Conservation (phyloP, 192 early-diverging fungal genomes). For the Thamnidium elegans region DNA sequence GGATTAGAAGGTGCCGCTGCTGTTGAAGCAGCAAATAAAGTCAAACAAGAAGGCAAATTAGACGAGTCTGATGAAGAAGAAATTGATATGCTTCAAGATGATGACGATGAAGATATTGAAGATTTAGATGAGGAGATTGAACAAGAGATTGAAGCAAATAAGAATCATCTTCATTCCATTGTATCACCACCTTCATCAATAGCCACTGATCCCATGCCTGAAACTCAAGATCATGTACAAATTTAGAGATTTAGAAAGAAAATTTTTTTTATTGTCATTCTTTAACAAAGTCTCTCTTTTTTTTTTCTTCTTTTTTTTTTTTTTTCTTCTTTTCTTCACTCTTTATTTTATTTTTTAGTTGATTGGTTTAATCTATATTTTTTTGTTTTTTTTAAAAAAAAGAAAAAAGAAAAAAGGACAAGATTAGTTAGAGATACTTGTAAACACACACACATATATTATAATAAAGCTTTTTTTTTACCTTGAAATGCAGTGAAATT, state of each 20-base stretch:
- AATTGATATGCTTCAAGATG: conserved; percentile 10
- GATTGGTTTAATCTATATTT: conserved; percentile 36
- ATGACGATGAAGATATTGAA: conserved; percentile 28
- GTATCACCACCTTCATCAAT: conserved; percentile 1
- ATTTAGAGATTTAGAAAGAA: background rate
- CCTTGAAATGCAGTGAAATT: conserved; percentile 95
- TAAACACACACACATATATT: background rate
- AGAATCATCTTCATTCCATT: background rate
- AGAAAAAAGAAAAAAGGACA: background rate
- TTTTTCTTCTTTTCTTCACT: conserved; percentile 7
- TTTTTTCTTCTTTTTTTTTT: background rate
- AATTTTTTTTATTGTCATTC: background rate
- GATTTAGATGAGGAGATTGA: conserved; percentile 25
- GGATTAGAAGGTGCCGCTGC: conserved; percentile 20
- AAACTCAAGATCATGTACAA: background rate
- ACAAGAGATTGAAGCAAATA: conserved; percentile 1
- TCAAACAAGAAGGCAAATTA: conserved; percentile 1
- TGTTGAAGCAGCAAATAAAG: conserved; percentile 11
- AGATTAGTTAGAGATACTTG: background rate
- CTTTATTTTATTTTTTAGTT: conserved; percentile 8
- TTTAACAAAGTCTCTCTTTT: background rate
- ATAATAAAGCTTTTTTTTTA: conserved; percentile 32
- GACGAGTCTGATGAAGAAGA: conserved; percentile 17
- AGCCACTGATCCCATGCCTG: conserved; percentile 2
- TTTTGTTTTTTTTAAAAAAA: no score